Conservation (phyloP, 2,329 filamentous ascomycete species). For the Bimuria novae-zelandiae region DNA sequence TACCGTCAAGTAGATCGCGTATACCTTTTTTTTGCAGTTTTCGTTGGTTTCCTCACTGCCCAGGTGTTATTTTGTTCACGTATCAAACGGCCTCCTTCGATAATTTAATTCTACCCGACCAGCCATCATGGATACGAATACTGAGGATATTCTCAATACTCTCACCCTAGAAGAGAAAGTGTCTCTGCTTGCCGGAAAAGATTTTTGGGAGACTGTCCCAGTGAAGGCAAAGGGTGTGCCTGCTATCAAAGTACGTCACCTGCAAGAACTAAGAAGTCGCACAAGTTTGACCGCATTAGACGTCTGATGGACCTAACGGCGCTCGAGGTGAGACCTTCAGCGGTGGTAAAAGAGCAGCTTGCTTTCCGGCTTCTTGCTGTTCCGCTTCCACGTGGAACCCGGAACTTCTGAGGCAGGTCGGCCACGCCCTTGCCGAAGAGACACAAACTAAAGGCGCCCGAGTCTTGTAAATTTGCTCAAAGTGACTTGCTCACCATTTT, state of each 20-base stretch:
- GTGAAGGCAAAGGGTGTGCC: conserved; percentile 64
- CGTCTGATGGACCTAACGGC: conserved; percentile 71
- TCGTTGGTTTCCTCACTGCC: background rate
- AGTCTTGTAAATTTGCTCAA: conserved; percentile 54
- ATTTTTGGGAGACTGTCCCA: conserved; percentile 71
- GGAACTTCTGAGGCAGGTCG: conserved; percentile 58
- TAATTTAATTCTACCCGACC: background rate
- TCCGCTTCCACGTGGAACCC: conserved; percentile 73
- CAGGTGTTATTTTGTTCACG: background rate
- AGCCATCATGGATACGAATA: conserved; percentile 26
- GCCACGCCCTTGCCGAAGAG: conserved; percentile 71
- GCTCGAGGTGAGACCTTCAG: conserved; percentile 68
- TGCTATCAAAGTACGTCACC: conserved; percentile 51
- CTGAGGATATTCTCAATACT: conserved; percentile 37
- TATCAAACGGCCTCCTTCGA: no score
- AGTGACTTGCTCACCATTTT: background rate
- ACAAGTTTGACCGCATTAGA: conserved; percentile 42
- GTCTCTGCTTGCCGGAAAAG: conserved; percentile 46
- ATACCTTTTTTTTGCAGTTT: background rate
- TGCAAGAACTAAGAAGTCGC: background rate
- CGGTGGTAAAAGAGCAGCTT: conserved; percentile 66
- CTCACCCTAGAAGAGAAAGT: conserved; percentile 44
- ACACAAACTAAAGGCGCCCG: conserved; percentile 73
- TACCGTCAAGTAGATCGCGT: background rate
- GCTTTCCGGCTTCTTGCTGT: conserved; percentile 76